These are phyloP conservation scores for Globisporangium nagaii DNA, from an alignment of 352 stramenopile species.

Conservation along the genomic window DNA sequence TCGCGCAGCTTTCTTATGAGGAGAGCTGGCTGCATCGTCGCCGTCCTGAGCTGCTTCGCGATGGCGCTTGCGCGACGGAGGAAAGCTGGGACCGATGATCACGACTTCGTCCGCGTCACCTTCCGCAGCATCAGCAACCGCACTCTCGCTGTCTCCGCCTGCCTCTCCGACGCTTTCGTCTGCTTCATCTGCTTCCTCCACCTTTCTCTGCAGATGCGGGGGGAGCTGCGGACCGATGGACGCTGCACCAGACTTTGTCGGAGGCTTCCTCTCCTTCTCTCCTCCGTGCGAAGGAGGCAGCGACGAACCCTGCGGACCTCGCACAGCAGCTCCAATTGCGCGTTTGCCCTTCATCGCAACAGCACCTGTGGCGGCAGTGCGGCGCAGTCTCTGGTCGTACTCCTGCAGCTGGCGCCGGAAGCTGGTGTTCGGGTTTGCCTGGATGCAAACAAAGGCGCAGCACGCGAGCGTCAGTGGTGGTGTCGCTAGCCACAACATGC, in stretches of 20 bases:
- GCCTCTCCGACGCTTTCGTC: no score
- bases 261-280: background rate
- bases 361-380: constrained; percentile 11
- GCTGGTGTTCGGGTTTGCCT: constrained; percentile 66
- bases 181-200: background rate
- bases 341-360: constrained; percentile 5
- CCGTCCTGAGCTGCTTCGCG: background rate
- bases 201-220: constrained; percentile 17
- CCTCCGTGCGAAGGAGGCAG: constrained; percentile 3
- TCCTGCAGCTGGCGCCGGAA: constrained; percentile 61
- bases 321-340: background rate
- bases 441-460: background rate
- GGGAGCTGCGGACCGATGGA: constrained; percentile 64
- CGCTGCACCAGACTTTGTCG: background rate
- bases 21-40: background rate
- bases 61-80: constrained; percentile 2
- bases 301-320: constrained; percentile 11
- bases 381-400: constrained; percentile 42
- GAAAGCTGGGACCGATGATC: constrained; percentile 7
- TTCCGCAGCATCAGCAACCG: background rate
- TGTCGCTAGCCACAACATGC: no score
- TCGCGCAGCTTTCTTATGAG: constrained; percentile 1
- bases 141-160: background rate
- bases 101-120: background rate
- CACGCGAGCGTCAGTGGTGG: no score